Conservation (phyloP, 176 grass and related monocot genomes). For the Triticum aestivum region DNA sequence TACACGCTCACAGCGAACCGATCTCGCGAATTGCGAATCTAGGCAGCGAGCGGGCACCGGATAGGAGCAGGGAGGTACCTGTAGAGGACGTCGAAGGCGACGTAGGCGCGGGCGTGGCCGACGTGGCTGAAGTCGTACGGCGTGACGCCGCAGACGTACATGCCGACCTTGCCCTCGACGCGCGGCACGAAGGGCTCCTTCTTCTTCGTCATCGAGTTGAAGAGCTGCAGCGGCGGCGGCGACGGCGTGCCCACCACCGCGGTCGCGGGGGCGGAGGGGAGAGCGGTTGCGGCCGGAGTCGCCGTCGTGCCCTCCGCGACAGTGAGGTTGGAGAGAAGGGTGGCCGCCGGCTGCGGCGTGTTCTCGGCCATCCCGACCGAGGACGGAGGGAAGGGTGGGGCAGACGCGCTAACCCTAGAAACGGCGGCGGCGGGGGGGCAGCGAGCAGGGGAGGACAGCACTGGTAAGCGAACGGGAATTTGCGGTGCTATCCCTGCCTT, state of each 20-base stretch:
- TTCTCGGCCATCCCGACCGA: not conserved
- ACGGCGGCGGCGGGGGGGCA: not conserved
- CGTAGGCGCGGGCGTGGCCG: constrained; percentile 79
- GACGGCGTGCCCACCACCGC: constrained; percentile 5
- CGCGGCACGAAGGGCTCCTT: constrained; percentile 74
- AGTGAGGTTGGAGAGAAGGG: not conserved
- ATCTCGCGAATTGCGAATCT: not conserved
- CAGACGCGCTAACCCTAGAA: constrained; percentile 12
- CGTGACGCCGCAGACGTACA: constrained; percentile 89
- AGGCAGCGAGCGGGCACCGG: not conserved
- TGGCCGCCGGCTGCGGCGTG: not conserved
- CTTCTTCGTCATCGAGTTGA: constrained; percentile 71
- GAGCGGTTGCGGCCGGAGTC: not conserved
- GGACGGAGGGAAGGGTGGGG: not conserved
- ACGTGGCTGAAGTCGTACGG: constrained; percentile 86
- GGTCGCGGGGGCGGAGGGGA: not conserved
- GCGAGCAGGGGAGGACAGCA: not conserved
- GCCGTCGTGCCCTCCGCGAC: not conserved
- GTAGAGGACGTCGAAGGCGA: constrained; percentile 77
- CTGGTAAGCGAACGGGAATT: not conserved
- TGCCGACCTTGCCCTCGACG: constrained; percentile 68
- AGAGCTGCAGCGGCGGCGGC: constrained; percentile 46
- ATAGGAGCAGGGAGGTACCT: constrained; percentile 32
- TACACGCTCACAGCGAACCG: not conserved
- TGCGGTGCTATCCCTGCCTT: not conserved